Percentiles rank a stretch among this genome's conserved stretches.
phyloP scores from a whole-genome alignment of 1,284 basidiomycete species.

The Amylostereum areolatum region DNA sequence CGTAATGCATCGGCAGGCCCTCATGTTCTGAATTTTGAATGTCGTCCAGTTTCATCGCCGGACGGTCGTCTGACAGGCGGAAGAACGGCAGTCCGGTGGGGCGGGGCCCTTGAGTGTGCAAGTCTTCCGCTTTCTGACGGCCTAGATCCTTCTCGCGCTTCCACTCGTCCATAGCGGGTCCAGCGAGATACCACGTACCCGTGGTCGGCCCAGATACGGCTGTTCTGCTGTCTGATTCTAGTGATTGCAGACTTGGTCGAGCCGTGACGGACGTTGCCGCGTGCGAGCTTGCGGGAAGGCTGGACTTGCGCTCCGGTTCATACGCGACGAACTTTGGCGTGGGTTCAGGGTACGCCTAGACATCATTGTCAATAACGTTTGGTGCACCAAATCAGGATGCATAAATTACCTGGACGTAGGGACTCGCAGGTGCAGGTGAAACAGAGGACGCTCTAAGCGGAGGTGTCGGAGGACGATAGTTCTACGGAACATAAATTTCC shows the following conservation, averaged over 20 bases:
- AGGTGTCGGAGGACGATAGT: slow-evolving; percentile 29
- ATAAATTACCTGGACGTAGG: slow-evolving; percentile 13
- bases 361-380: no score
- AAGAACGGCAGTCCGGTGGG: neutral
- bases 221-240: slow-evolving; percentile 5
- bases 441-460: slow-evolving; percentile 14
- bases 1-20: slow-evolving; percentile 10
- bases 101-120: neutral
- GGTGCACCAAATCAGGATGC: neutral
- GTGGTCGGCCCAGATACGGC: slow-evolving; percentile 5
- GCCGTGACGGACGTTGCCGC: slow-evolving; percentile 6
- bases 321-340: slow-evolving; percentile 2
- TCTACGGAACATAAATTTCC: slow-evolving; percentile 12
- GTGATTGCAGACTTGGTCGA: slow-evolving; percentile 8
- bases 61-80: neutral
- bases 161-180: slow-evolving; percentile 6
- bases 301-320: neutral
- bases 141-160: neutral
- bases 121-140: slow-evolving; percentile 1
- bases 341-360: no score
- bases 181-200: slow-evolving; percentile 8
- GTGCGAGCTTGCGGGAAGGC: slow-evolving; percentile 5
- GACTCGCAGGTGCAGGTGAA: slow-evolving; percentile 12
- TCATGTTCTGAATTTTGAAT: neutral
- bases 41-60: neutral